Base-by-base conservation (phyloP, 1,284 basidiomycete species). In the Ganoderma lingzhi region DNA sequence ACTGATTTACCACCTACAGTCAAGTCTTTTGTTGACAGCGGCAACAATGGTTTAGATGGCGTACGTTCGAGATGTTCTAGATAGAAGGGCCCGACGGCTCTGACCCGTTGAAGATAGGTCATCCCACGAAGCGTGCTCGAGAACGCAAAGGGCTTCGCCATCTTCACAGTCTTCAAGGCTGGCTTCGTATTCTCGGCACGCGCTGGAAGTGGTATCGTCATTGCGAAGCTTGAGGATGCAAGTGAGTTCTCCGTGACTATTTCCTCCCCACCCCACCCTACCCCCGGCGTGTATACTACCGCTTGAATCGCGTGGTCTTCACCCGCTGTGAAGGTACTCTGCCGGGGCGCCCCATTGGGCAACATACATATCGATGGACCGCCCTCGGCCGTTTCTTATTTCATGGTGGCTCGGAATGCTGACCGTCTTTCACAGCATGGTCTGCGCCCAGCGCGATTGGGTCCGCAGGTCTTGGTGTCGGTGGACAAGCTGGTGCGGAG, bases 401-500 rank as follows among this genome's bases (percentile, higher is more conserved):
- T 28, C 62, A 51, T 42, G 39, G n/a, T 17, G 42, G 23, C 32
- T 48, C 15, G 19, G 28, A 37, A 15, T 51, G 56, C 62, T 72
- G 44, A 72, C 64, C 9, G 32, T 19, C 56, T 19, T 32, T 44
- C 45, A 15, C 74, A 96, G 94, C 89, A 59, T 99, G 96, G 96
- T 96, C 95, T 59, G 92, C 96, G 35, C 97, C 97, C 3, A 94
- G 93, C 77, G 98, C 97, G 0, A 97, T 99, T 66, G 97, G 96
- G 28, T 92, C 96, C n/a, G 97, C 94, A 14, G 97, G 97, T 0
- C 80, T 98, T 14, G 97, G 97, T 3, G 87, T 98, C 44, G 96
- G 96, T 58, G 90, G 92, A 19, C 97, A 93, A 76, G 85, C 87
- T 35, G 94, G 93, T 23, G 93, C 94, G 68, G 94, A 97, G 80